Conservation (phyloP, 306 rosid species). For the Luffa aegyptiaca region DNA sequence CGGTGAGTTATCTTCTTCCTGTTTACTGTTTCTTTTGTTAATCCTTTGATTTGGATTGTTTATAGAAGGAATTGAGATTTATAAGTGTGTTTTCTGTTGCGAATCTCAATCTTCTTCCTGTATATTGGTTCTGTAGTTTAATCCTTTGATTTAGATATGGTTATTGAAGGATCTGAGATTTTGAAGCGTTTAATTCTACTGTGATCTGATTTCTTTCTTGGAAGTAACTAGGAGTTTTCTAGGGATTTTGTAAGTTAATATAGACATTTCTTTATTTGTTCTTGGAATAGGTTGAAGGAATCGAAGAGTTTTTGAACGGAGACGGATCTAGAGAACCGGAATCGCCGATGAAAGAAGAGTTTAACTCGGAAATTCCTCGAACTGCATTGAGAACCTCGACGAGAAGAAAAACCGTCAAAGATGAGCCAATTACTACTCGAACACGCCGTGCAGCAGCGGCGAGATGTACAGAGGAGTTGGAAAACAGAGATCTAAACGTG, state of each 20-base stretch:
- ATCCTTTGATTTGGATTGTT: not conserved
- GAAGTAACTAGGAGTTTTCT: not conserved
- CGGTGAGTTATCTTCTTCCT: constrained; percentile 16
- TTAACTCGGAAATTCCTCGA: constrained; percentile 22
- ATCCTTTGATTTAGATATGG: not conserved
- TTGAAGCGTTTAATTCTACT: not conserved
- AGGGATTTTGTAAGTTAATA: not conserved
- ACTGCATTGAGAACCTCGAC: constrained; percentile 39
- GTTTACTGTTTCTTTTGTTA: not conserved
- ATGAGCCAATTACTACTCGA: constrained; percentile 23
- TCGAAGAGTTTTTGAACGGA: constrained; percentile 44
- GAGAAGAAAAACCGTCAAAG: constrained; percentile 29
- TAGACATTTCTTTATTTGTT: not conserved
- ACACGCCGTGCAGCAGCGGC: constrained; percentile 16
- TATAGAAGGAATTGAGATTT: not conserved
- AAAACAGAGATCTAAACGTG: constrained; percentile 25
- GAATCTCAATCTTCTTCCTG: not conserved
- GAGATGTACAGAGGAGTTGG: constrained; percentile 18
- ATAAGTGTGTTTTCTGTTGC: not conserved
- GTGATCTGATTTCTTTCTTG: not conserved
- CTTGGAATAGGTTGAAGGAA: constrained; percentile 61
- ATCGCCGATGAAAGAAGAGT: constrained; percentile 14
- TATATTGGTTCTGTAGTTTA: not conserved
- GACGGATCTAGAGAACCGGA: constrained; percentile 15
- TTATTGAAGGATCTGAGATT: not conserved